phyloP scores from a whole-genome alignment of 257 asterid genomes.

The Mentha longifolia region DNA sequence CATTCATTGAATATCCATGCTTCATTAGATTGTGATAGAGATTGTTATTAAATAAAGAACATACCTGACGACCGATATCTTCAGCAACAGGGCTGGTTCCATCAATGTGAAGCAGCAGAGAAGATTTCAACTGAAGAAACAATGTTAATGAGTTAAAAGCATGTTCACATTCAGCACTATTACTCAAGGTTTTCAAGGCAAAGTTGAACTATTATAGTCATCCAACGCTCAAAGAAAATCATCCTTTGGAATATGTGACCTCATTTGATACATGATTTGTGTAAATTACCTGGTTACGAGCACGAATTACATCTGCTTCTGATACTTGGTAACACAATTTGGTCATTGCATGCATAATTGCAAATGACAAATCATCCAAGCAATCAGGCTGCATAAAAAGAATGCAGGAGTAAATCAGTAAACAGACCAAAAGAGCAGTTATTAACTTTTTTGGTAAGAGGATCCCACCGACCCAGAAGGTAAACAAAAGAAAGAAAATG shows the following conservation, averaged over 20 bases:
- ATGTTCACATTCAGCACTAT: slow-evolving; percentile 17
- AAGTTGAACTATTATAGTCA: slow-evolving; percentile 14
- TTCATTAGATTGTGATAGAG: slow-evolving; percentile 1
- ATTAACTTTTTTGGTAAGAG: not conserved
- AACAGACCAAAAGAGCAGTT: not conserved
- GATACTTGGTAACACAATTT: slow-evolving; percentile 72
- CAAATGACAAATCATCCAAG: slow-evolving; percentile 79
- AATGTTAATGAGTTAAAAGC: slow-evolving; percentile 2
- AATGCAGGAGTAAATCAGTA: slow-evolving; percentile 21
- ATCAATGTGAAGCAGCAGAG: slow-evolving; percentile 88
- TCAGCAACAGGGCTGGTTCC: slow-evolving; percentile 94
- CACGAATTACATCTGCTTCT: slow-evolving; percentile 80
- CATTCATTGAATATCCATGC: not conserved
- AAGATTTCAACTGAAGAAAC: slow-evolving; percentile 79
- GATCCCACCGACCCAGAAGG: not conserved
- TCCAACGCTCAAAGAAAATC: not conserved
- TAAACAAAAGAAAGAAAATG: not conserved
- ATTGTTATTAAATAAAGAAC: not conserved
- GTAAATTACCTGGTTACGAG: slow-evolving; percentile 79
- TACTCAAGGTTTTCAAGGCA: slow-evolving; percentile 1
- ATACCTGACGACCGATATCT: slow-evolving; percentile 99
- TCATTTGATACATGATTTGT: not conserved
- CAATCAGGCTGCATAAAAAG: slow-evolving; percentile 71
- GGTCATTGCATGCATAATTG: slow-evolving; percentile 77
- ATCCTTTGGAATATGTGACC: not conserved